These are phyloP conservation scores for Sporisorium scitamineum DNA, from an alignment of 1,284 basidiomycete genomes.

Conservation along the genomic window DNA sequence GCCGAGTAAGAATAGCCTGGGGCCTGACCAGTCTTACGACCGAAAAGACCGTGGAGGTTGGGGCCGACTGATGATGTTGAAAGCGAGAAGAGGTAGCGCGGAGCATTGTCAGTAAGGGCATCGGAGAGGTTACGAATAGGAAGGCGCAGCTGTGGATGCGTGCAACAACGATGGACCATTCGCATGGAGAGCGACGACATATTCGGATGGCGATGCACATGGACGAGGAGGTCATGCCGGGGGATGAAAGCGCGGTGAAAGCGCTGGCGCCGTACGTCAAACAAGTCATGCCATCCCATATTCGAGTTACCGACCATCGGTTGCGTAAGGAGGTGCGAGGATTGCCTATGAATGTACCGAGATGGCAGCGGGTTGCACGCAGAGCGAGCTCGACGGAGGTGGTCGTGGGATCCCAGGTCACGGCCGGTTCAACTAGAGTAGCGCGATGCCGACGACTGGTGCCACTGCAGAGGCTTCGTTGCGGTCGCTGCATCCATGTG, in stretches of 20 bases:
- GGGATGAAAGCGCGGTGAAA: too few relatives aligned
- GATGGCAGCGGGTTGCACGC: too few relatives aligned
- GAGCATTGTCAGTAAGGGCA: neutral
- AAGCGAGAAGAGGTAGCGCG: neutral
- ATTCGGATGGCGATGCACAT: neutral
- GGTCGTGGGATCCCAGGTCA: too few relatives aligned
- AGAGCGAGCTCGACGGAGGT: neutral
- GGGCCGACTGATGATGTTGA: constrained; percentile 78
- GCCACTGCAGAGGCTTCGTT: neutral
- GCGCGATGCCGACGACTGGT: neutral
- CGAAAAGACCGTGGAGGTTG: constrained; percentile 88
- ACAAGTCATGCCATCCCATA: too few relatives aligned
- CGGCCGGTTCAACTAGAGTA: too few relatives aligned
- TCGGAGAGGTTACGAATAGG: neutral
- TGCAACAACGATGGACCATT: neutral
- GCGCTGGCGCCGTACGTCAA: too few relatives aligned
- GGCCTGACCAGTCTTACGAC: constrained; percentile 89
- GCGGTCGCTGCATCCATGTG: neutral
- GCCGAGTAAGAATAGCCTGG: constrained; percentile 91
- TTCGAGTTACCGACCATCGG: too few relatives aligned
- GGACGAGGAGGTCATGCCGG: too few relatives aligned
- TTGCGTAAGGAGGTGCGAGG: too few relatives aligned
- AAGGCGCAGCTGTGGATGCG: neutral
- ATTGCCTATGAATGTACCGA: too few relatives aligned
- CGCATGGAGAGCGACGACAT: neutral